phyloP scores from a whole-genome alignment of 2,329 filamentous ascomycete genomes.

The Aspergillus neoniger region DNA sequence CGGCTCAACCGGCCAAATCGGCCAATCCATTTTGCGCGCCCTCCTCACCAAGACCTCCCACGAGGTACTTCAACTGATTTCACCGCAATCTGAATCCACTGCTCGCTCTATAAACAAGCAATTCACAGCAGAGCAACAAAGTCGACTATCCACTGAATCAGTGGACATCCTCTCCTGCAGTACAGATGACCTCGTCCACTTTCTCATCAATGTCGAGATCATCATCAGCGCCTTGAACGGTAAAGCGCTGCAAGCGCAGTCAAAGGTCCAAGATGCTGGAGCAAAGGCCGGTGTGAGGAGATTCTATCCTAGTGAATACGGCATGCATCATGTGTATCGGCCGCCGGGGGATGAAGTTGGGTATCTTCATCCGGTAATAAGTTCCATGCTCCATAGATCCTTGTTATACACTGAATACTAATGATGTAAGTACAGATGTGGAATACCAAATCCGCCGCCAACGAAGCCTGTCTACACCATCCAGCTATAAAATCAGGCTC shows the following conservation, averaged over 20 bases:
- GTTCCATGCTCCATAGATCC: no score
- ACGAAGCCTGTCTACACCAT: slow-evolving; percentile 15
- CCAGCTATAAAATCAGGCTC: slow-evolving; percentile 24
- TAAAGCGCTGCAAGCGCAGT: slow-evolving; percentile 21
- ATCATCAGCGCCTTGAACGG: slow-evolving; percentile 29
- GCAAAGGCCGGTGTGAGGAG: slow-evolving; percentile 27
- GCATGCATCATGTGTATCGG: slow-evolving; percentile 28
- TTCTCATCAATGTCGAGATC: slow-evolving; percentile 24
- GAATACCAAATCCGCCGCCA: slow-evolving; percentile 14
- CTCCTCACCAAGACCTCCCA: slow-evolving; percentile 3
- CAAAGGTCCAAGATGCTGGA: slow-evolving; percentile 28
- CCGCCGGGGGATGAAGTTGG: slow-evolving; percentile 21
- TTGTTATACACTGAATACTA: background rate
- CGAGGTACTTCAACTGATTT: background rate
- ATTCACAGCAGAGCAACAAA: background rate
- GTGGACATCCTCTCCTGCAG: slow-evolving; percentile 17
- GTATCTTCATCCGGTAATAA: slow-evolving; percentile 25
- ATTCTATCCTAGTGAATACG: slow-evolving; percentile 31
- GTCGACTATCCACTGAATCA: background rate
- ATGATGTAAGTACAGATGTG: slow-evolving; percentile 12
- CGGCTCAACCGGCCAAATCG: slow-evolving; percentile 8
- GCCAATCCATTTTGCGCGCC: background rate
- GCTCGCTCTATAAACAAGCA: background rate
- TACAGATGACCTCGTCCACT: slow-evolving; percentile 13
- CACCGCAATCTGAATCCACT: background rate